Conservation (phyloP, 257 asterid genomes). For the Sherardia arvensis region DNA sequence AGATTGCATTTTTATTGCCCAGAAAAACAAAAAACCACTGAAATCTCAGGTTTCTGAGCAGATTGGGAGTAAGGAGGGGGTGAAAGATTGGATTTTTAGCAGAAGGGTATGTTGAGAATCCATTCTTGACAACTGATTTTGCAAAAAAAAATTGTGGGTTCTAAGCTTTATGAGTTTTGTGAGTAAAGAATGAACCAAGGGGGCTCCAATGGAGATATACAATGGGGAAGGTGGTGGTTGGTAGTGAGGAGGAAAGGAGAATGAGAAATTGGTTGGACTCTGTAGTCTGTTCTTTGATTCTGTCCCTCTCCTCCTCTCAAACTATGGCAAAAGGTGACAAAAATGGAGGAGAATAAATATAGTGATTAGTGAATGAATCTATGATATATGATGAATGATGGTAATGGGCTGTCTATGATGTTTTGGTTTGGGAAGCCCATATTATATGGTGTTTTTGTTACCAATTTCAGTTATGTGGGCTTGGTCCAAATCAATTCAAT, state of each 20-base stretch:
- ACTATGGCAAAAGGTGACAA: constrained; percentile 4
- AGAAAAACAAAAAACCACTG: constrained; percentile 5
- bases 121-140: constrained; percentile 25
- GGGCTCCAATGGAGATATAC: neutral
- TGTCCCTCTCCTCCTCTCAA: constrained; percentile 25
- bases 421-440: neutral
- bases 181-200: neutral
- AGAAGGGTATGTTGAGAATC: constrained; percentile 18
- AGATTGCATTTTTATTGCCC: constrained; percentile 29
- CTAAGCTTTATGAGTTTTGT: neutral
- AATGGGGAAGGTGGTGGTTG: constrained; percentile 7
- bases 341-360: neutral
- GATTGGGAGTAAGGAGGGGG: constrained; percentile 9
- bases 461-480: neutral
- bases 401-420: neutral
- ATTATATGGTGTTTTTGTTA: neutral
- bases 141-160: constrained; percentile 13
- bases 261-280: constrained; percentile 24
- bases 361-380: neutral
- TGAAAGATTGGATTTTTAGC: constrained; percentile 22
- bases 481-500: neutral
- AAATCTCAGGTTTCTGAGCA: constrained; percentile 23
- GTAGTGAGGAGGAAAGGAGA: constrained; percentile 10
- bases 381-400: too few relatives aligned
- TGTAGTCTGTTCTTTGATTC: constrained; percentile 21